Percentiles rank a stretch among this genome's conserved stretches.
Evolutionary conservation across 1,284 basidiomycete species (phyloP).

Genomic region (Ustilago tritici): DNA sequence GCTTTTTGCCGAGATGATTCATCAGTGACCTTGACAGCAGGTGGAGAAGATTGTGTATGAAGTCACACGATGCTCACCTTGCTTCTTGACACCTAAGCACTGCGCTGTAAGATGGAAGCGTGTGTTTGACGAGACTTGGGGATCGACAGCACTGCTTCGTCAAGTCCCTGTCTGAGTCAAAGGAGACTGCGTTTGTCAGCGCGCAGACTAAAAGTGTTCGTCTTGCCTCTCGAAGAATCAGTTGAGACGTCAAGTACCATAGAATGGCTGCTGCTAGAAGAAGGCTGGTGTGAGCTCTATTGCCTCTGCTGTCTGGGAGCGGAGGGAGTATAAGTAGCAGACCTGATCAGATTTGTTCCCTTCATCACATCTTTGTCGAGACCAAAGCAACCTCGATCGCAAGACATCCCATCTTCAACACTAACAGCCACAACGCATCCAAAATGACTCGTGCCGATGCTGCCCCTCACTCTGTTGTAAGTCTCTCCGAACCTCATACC

Average conservation of each 20-base stretch:
- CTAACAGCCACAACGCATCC: not conserved
- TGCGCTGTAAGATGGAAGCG: too few species aligned
- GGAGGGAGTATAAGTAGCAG: conserved; percentile 7
- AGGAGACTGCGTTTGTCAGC: not conserved
- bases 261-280: too few species aligned
- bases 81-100: not conserved
- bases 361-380: not conserved
- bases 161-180: not conserved
- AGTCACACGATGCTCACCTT: conserved; percentile 17
- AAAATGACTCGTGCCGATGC: conserved; percentile 47
- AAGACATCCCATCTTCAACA: not conserved
- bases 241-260: too few species aligned
- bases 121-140: too few species aligned
- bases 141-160: too few species aligned
- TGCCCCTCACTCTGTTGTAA: conserved; percentile 41
- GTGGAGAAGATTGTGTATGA: not conserved
- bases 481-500: not conserved
- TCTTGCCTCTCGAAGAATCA: too few species aligned
- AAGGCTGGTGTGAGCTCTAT: too few species aligned
- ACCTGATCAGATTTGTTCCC: not conserved
- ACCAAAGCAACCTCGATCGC: not conserved
- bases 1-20: not conserved
- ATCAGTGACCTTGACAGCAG: not conserved
- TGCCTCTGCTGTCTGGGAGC: not conserved
- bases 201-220: not conserved